Evolutionary conservation across 371 early-diverging fungal genomes (phyloP), one percentile per base, ranked within the genome.

Genomic region (Mucor ambiguus): DNA sequence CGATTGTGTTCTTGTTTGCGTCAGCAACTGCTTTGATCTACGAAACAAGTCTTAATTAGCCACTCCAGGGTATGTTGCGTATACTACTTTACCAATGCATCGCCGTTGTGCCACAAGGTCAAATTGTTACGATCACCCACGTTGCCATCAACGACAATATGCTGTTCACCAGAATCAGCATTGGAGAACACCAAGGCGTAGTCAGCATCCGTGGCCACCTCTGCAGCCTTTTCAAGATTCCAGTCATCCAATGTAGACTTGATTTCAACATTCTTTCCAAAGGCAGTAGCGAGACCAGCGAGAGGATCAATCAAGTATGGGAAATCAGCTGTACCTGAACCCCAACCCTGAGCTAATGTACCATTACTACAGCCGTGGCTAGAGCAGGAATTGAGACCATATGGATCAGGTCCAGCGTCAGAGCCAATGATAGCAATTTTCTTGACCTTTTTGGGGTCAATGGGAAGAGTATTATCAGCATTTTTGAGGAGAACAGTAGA

Each of bases 311-410:
- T 69, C 16, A 88, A 33, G 65, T 87, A 88, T 16, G 88, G 84
- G 74, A 81, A 90, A 22, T 74, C 65, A 26, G 81, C 68, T 20
- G 87, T 82, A 44, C 90, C 90, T 43, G 84, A 84, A 2, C 90
- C 41, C 88, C 89, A 87, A n/a, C 89, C 89, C 65, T 81, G 77
- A 41, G 88, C 86, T 20, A 90, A 67, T 11, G 82, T 84, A 24
- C 88, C 90, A 20, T 49, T 59, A 26, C 57, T 67, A 58, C 77
- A 78, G 9, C 73, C 75, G 29, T 70, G 70, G 60, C 72, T 70
- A 28, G 44, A 37, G 22, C 77, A 78, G 3, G 68, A 16, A 5
- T 57, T 22, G 68, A 70, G 14, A 64, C 33, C 41, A 30, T 26
- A 12, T 8, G 9, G 5, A 29, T n/a, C 24, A 16, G 24, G 28